These are phyloP conservation scores for Phytophthora pseudosyringae DNA, from an alignment of 352 stramenopile genomes.

Conservation along the genomic window DNA sequence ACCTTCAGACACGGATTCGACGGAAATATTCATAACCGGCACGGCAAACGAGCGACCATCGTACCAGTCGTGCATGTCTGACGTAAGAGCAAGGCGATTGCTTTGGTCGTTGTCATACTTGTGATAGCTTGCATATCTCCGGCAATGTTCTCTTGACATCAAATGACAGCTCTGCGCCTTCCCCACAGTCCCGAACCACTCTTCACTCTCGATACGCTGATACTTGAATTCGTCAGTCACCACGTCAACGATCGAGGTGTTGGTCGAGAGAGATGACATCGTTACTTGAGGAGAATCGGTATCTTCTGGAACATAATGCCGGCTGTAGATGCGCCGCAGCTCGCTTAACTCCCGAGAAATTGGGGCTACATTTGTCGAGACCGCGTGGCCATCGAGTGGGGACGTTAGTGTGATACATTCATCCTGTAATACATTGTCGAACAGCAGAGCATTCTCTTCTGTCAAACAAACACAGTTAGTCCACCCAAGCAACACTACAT, in stretches of 20 bases:
- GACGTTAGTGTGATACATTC: background rate
- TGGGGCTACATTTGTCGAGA: background rate
- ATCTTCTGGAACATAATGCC: slow-evolving; percentile 3
- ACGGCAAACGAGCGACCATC: slow-evolving; percentile 17
- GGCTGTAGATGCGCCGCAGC: background rate
- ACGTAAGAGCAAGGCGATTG: slow-evolving; percentile 33
- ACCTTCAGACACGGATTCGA: slow-evolving; percentile 14
- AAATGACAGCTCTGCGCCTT: slow-evolving; percentile 33
- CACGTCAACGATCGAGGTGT: slow-evolving; percentile 22
- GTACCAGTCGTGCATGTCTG: slow-evolving; percentile 25
- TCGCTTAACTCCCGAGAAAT: background rate
- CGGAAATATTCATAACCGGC: slow-evolving; percentile 27
- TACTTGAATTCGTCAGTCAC: slow-evolving; percentile 31
- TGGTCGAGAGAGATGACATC: slow-evolving; percentile 9
- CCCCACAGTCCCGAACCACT: slow-evolving; percentile 8
- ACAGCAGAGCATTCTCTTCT: background rate
- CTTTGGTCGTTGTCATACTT: slow-evolving; percentile 29
- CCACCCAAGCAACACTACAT: background rate
- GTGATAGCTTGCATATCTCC: slow-evolving; percentile 12
- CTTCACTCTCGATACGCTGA: slow-evolving; percentile 24
- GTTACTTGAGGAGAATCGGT: slow-evolving; percentile 16
- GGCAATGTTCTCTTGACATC: slow-evolving; percentile 30
- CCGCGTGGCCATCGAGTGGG: background rate
- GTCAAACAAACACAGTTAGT: background rate
- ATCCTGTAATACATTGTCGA: background rate